Conservation (phyloP, 2,329 filamentous ascomycete species). For the Diaporthe caulivora region DNA sequence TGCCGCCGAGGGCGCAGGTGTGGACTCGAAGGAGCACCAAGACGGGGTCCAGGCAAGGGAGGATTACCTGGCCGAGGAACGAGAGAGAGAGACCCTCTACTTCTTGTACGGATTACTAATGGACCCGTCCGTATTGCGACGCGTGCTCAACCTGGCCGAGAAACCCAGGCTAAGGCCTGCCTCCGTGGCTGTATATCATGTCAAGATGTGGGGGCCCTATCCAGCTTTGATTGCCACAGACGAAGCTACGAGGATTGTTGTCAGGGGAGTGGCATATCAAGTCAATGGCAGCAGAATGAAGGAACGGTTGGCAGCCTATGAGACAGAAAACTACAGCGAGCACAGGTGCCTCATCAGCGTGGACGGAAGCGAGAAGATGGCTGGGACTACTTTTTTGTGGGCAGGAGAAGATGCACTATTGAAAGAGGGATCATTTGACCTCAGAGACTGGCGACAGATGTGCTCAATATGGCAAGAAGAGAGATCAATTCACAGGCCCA, state of each 20-base stretch:
- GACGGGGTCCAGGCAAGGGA: neutral
- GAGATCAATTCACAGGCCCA: no score
- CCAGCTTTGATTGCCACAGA: neutral
- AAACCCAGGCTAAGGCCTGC: neutral
- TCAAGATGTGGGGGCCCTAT: neutral
- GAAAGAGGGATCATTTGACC: neutral
- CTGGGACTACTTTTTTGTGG: neutral
- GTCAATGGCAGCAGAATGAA: neutral
- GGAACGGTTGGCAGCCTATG: neutral
- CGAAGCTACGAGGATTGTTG: neutral
- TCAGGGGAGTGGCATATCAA: neutral
- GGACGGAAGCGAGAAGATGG: neutral
- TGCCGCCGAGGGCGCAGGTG: neutral
- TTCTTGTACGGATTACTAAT: neutral
- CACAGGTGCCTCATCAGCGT: neutral
- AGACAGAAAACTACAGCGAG: neutral
- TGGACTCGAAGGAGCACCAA: neutral
- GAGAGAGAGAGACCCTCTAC: no score
- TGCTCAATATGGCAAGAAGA: neutral
- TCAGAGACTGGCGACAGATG: neutral
- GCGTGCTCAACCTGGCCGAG: neutral
- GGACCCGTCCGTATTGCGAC: neutral
- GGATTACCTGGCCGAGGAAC: neutral
- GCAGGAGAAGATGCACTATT: neutral
- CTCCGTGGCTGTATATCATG: neutral